These are phyloP conservation scores for Scolecobasidium constrictum DNA, from an alignment of 2,329 filamentous ascomycete genomes.

Conservation along the genomic window DNA sequence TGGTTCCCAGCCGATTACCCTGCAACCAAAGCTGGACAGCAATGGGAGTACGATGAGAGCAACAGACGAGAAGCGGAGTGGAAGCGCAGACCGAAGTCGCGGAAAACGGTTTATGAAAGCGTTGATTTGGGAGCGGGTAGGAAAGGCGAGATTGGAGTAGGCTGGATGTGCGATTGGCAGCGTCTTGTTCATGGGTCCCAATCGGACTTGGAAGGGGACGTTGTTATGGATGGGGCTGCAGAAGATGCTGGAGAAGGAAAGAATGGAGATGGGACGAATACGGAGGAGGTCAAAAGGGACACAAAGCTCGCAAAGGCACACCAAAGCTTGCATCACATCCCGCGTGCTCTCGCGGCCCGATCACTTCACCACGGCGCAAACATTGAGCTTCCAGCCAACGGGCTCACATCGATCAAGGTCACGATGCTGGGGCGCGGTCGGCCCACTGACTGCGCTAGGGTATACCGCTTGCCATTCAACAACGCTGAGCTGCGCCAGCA, in stretches of 20 bases:
- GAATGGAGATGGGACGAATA: background rate
- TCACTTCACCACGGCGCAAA: background rate
- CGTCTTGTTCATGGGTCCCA: constrained; percentile 15
- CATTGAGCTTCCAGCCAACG: constrained; percentile 7
- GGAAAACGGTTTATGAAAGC: constrained; percentile 63
- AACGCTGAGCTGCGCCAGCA: constrained; percentile 46
- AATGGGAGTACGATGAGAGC: constrained; percentile 64
- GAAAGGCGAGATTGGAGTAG: constrained; percentile 73
- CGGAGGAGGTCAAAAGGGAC: constrained; percentile 4
- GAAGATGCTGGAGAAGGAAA: background rate
- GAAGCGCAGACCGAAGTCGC: constrained; percentile 71
- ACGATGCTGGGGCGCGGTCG: constrained; percentile 60
- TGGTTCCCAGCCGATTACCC: constrained; percentile 85
- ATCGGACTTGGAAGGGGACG: background rate
- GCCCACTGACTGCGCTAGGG: constrained; percentile 60
- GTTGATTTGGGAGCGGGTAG: constrained; percentile 62
- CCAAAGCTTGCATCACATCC: background rate
- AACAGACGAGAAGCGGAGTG: constrained; percentile 51
- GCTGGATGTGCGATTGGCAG: constrained; percentile 79
- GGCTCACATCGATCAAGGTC: constrained; percentile 53
- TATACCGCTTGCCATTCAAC: constrained; percentile 69
- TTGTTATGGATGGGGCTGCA: background rate
- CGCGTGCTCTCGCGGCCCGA: background rate
- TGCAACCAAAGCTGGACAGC: constrained; percentile 65
- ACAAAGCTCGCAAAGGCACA: constrained; percentile 1